Evolutionary conservation across 345 rosid species (phyloP).

Genomic region (Acer saccharum): DNA sequence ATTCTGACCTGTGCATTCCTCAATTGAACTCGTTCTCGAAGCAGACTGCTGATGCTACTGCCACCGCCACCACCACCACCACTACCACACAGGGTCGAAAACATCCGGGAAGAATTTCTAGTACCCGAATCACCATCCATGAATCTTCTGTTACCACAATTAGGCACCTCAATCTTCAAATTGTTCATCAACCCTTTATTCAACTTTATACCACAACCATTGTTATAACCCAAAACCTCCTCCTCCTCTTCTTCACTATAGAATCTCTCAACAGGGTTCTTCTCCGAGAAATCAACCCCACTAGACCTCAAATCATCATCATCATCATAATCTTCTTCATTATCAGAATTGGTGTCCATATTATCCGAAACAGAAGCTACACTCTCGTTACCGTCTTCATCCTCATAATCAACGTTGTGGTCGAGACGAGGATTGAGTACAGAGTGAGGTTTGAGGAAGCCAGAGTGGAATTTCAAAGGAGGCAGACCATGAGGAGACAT

Average conservation of each 20-base stretch:
- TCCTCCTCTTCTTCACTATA: slow-evolving; percentile 48
- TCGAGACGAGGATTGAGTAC: slow-evolving; percentile 41
- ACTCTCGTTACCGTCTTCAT: slow-evolving; percentile 45
- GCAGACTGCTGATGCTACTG: slow-evolving; percentile 31
- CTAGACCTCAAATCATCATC: slow-evolving; percentile 14
- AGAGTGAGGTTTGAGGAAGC: slow-evolving; percentile 46
- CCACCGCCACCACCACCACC: slow-evolving; percentile 18
- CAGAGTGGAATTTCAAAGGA: slow-evolving; percentile 60
- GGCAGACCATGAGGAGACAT: slow-evolving; percentile 53
- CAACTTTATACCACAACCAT: slow-evolving; percentile 33
- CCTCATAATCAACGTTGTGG: slow-evolving; percentile 28
- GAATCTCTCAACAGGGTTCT: slow-evolving; percentile 23
- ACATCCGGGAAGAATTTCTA: slow-evolving; percentile 26
- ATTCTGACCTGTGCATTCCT: slow-evolving; percentile 43
- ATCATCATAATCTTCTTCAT: slow-evolving; percentile 31
- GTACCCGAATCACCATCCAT: slow-evolving; percentile 51
- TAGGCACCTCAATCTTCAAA: slow-evolving; percentile 71
- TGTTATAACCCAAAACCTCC: slow-evolving; percentile 33
- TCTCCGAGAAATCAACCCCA: slow-evolving; percentile 26
- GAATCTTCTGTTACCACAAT: slow-evolving; percentile 46
- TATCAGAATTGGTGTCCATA: slow-evolving; percentile 43
- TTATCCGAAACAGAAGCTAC: slow-evolving; percentile 59
- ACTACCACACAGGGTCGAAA: slow-evolving; percentile 39
- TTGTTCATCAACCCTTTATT: slow-evolving; percentile 61
- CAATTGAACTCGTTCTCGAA: slow-evolving; percentile 45